Evolutionary conservation across 129 eudicot genomes (phyloP), one percentile per base, ranked within the genome.

Genomic region (Calendula officinalis): DNA sequence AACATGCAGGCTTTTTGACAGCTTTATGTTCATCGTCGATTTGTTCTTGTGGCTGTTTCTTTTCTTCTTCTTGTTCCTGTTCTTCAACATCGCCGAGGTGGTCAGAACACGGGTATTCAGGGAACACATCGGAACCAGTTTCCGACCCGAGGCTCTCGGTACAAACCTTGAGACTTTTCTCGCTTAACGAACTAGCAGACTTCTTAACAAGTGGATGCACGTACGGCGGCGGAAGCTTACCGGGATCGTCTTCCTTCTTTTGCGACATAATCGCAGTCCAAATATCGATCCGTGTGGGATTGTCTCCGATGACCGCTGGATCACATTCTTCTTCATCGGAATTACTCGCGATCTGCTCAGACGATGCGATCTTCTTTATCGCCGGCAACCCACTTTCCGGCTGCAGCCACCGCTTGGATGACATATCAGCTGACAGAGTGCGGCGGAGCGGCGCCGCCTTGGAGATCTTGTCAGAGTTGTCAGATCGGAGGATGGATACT

Each of bases 91-190:
- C 78, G 5, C 64, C 56, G 2, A 40, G 4, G 13, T 35, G 33
- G 42, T 56, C 62, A 9, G 50, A 45, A 45, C 3, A 14, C 8
- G 33, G 3, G 62, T 57, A 14, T 32, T 69, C 83, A 0, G 77
- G 66, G 55, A 85, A 83, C 40, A 80, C 82, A 38, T 92, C 98
- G 0, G 98, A 88, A 11, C 98, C 98, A 0, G 96, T 92, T 70
- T 92, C 98, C 1, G 98, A 92, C 33, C 98, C 98, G 3, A 92
- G 98, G 55, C 83, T 85, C 54, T 92, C 98, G 0, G 98, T 92
- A 52, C 98, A 92, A n/a, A 92, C 62, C 77, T 92, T 84, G 5
- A 92, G 91, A 34, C 98, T 92, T 69, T 85, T 85, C 69, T 83
- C 91, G 15, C 83, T 92, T 62, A 92, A 66, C 4, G 79, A 43